Percentiles rank a stretch among this genome's conserved stretches.
These are phyloP conservation scores for Solanum aculeatissimum DNA, from an alignment of 305 asterid genomes.

Conservation along the genomic window DNA sequence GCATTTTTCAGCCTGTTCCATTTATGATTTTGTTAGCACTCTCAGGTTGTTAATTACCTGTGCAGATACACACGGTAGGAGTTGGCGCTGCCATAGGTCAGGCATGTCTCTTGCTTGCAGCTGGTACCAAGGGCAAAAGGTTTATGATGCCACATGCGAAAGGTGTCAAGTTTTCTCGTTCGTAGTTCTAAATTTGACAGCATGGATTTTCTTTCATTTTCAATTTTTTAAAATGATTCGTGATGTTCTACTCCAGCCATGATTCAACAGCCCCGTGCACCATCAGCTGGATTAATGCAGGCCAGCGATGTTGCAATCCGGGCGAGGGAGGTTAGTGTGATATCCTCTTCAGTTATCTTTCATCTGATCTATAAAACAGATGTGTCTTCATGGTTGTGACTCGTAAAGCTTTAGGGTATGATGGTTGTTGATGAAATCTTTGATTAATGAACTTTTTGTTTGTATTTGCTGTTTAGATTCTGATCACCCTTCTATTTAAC, in stretches of 20 bases:
- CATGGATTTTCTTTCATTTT: background rate
- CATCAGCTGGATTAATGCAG: conserved; percentile 71
- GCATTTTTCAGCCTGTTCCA: background rate
- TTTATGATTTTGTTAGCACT: background rate
- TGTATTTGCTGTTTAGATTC: background rate
- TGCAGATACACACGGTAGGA: conserved; percentile 73
- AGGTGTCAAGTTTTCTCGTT: conserved; percentile 26
- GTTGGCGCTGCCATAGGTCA: conserved; percentile 90
- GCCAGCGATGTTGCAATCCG: conserved; percentile 83
- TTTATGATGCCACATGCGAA: conserved; percentile 85
- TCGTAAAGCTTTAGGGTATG: background rate
- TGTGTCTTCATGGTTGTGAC: background rate
- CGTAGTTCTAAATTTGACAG: conserved; percentile 1
- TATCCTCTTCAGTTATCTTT: background rate
- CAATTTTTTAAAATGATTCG: background rate
- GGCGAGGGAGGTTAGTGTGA: conserved; percentile 67
- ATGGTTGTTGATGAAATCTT: background rate
- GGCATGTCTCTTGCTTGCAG: conserved; percentile 84
- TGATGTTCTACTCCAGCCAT: conserved; percentile 46
- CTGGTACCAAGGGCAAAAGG: conserved; percentile 81
- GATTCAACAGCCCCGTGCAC: conserved; percentile 86
- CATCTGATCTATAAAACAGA: background rate
- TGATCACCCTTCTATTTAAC: background rate
- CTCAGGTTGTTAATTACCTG: background rate
- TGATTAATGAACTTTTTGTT: background rate